phyloP scores from a whole-genome alignment of 768 basidiomycete genomes.

The Kwoniella sp. region DNA sequence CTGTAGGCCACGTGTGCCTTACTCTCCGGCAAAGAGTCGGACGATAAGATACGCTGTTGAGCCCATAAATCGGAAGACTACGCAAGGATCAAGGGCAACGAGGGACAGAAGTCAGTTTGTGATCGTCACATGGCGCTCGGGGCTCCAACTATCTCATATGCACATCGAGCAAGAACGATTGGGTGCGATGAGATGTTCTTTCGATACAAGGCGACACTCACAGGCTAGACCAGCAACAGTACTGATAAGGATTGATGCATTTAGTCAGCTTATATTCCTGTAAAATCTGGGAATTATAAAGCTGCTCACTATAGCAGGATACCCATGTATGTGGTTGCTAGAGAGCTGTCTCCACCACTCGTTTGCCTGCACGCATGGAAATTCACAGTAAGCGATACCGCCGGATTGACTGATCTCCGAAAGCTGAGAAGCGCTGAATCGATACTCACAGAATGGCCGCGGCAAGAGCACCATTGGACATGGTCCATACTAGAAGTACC shows the following conservation, averaged over 20 bases:
- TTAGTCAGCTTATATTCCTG: background rate
- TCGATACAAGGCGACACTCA: slow-evolving; percentile 58
- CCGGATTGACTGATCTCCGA: too few relatives aligned
- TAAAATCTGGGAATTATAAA: background rate
- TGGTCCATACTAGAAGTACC: slow-evolving; percentile 83
- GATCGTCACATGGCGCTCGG: background rate
- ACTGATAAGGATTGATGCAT: slow-evolving; percentile 27
- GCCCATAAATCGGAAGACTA: slow-evolving; percentile 83
- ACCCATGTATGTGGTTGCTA: slow-evolving; percentile 83
- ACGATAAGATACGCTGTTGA: slow-evolving; percentile 79
- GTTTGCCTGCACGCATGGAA: slow-evolving; percentile 59
- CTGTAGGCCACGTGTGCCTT: too few relatives aligned
- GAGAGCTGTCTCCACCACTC: slow-evolving; percentile 60
- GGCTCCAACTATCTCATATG: background rate
- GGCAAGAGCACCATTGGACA: slow-evolving; percentile 76
- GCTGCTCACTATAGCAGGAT: slow-evolving; percentile 68
- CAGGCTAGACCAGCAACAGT: slow-evolving; percentile 84
- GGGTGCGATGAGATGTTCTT: too few relatives aligned
- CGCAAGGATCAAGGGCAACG: background rate
- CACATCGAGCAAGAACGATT: too few relatives aligned
- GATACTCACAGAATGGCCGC: slow-evolving; percentile 69
- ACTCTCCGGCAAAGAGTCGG: slow-evolving; percentile 87
- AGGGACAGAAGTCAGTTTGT: background rate
- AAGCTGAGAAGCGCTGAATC: background rate
- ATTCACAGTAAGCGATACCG: too few relatives aligned